A percentile compares a stretch with the other conserved stretches of the same genome.
Evolutionary conservation across 2,329 filamentous ascomycete genomes (phyloP).

Genomic region (Plenodomus lindquistii): DNA sequence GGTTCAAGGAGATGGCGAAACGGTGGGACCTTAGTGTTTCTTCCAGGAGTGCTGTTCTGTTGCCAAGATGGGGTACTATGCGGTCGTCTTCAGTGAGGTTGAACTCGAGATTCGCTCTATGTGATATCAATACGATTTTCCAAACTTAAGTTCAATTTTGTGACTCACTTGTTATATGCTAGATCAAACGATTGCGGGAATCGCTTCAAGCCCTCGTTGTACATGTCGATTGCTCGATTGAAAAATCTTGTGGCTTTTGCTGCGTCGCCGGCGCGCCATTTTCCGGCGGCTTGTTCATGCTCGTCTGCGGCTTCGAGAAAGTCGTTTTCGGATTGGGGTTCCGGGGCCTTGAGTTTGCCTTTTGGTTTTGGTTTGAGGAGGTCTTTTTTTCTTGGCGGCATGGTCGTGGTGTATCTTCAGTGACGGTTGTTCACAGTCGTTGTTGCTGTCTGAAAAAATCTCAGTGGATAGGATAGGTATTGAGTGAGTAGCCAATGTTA

Average conservation of each 20-base stretch:
- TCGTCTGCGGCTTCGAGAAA: conserved; percentile 70
- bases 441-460: background rate
- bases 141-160: background rate
- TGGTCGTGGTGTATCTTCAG: conserved; percentile 1
- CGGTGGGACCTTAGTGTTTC: conserved; percentile 67
- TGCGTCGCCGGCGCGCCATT: conserved; percentile 73
- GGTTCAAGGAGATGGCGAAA: conserved; percentile 62
- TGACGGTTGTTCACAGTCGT: conserved; percentile 1
- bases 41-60: conserved; percentile 59
- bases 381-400: conserved; percentile 40
- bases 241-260: conserved; percentile 66
- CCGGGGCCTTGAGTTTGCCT: conserved; percentile 45
- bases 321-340: conserved; percentile 67
- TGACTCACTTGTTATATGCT: conserved; percentile 71
- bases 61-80: conserved; percentile 62
- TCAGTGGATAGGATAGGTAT: no score
- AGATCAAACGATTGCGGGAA: conserved; percentile 69
- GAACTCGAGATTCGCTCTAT: conserved; percentile 69
- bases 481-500: no score
- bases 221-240: conserved; percentile 67
- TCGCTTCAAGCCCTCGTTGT: conserved; percentile 64
- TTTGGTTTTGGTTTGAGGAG: conserved; percentile 37
- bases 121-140: conserved; percentile 3
- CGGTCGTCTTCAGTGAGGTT: conserved; percentile 70
- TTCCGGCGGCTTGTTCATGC: conserved; percentile 72